Conservation (phyloP, 1,139 yeast genomes). For the Waltiozyma sp. region DNA sequence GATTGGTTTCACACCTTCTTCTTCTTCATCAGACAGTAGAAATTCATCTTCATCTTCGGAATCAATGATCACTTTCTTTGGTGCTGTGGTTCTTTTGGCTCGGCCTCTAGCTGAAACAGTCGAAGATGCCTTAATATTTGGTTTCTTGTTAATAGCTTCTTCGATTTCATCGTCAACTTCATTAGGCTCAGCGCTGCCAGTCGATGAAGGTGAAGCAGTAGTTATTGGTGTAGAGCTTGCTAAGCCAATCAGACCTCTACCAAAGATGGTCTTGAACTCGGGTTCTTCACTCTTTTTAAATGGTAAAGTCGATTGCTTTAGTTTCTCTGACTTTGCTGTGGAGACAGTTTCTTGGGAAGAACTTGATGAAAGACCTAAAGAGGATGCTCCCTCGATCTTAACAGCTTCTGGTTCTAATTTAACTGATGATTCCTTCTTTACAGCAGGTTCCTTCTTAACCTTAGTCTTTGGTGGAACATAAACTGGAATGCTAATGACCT, state of each 20-base stretch:
- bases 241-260: constrained; percentile 16
- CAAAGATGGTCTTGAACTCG: constrained; percentile 16
- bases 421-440: constrained; percentile 8
- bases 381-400: neutral
- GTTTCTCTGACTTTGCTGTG: constrained; percentile 1
- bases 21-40: constrained; percentile 2
- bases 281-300: constrained; percentile 10
- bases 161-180: constrained; percentile 4
- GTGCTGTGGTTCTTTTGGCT: constrained; percentile 3
- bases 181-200: constrained; percentile 1
- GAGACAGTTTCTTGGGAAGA: neutral
- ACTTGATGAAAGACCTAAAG: neutral
- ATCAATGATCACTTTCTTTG: constrained; percentile 2
- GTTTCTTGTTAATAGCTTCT: constrained; percentile 11
- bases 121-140: constrained; percentile 7
- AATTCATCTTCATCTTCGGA: constrained; percentile 6
- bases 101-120: constrained; percentile 13
- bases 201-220: constrained; percentile 1
- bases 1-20: neutral
- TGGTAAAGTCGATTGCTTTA: constrained; percentile 6
- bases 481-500: constrained; percentile 16
- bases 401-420: constrained; percentile 3
- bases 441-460: constrained; percentile 16
- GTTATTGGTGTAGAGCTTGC: constrained; percentile 11
- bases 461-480: constrained; percentile 14